These are phyloP conservation scores for Leccinellum rugosiceps DNA, from an alignment of 768 basidiomycete species.

Conservation along the genomic window DNA sequence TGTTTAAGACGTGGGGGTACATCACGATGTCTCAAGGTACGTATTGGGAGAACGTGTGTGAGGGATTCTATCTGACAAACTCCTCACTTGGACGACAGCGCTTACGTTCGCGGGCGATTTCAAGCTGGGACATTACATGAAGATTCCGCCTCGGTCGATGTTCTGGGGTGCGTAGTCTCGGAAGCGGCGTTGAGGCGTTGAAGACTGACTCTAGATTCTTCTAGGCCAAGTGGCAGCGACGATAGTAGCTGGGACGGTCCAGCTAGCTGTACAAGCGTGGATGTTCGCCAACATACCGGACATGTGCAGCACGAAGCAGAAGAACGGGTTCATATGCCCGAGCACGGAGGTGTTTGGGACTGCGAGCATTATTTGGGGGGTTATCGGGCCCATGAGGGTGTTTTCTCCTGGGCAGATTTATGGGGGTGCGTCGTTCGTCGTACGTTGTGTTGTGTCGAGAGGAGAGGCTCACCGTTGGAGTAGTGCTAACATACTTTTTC, in stretches of 20 bases:
- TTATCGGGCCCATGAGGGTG: constrained; percentile 69
- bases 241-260: constrained; percentile 62
- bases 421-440: constrained; percentile 32
- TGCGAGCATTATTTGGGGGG: constrained; percentile 78
- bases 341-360: constrained; percentile 72
- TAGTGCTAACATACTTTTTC: constrained; percentile 67
- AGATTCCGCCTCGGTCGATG: constrained; percentile 64
- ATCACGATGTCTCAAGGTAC: constrained; percentile 53
- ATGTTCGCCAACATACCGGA: constrained; percentile 42
- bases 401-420: constrained; percentile 68
- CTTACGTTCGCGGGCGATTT: constrained; percentile 68
- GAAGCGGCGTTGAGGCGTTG: not conserved
- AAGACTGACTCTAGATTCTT: not conserved
- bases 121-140: constrained; percentile 76
- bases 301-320: constrained; percentile 29
- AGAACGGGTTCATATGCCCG: constrained; percentile 67
- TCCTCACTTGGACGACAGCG: constrained; percentile 28
- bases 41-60: not conserved
- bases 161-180: constrained; percentile 43
- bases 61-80: not conserved
- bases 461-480: not conserved
- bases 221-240: constrained; percentile 58
- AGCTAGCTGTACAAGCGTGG: constrained; percentile 67
- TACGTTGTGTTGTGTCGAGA: not conserved
- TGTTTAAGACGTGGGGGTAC: constrained; percentile 74